Percentiles rank a stretch among this genome's conserved stretches.
These are phyloP conservation scores for Bipolaris oryzae DNA, from an alignment of 2,329 filamentous ascomycete genomes.

Conservation along the genomic window DNA sequence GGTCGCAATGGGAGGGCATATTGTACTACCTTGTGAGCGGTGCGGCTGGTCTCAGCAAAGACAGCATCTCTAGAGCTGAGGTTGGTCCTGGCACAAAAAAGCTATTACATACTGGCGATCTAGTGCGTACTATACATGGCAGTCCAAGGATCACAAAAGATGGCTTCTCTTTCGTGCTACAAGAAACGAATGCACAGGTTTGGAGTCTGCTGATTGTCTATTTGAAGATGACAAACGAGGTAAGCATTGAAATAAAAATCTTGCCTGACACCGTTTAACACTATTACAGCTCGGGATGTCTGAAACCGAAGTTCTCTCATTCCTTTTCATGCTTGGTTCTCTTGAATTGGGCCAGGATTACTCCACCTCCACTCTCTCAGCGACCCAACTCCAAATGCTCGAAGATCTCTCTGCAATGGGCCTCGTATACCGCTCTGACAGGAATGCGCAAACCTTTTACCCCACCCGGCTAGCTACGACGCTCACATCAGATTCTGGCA, in stretches of 20 bases:
- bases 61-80: conserved; percentile 55
- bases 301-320: conserved; percentile 90
- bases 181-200: conserved; percentile 95
- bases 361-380: conserved; percentile 80
- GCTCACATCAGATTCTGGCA: conserved; percentile 75
- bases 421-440: conserved; percentile 72
- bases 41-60: conserved; percentile 56
- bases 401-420: conserved; percentile 89
- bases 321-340: conserved; percentile 93
- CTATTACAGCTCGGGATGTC: conserved; percentile 71
- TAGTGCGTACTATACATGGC: conserved; percentile 69
- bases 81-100: conserved; percentile 73
- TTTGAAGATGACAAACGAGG: conserved; percentile 78
- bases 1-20: conserved; percentile 92
- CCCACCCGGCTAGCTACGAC: conserved; percentile 94
- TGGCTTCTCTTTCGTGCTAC: conserved; percentile 92
- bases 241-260: conserved; percentile 28
- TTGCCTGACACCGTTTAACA: conserved; percentile 1
- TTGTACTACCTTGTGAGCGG: conserved; percentile 92
- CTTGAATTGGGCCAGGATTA: conserved; percentile 92
- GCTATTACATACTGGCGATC: conserved; percentile 77
- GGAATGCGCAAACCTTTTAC: conserved; percentile 67
- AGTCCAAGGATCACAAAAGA: conserved; percentile 82
- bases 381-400: conserved; percentile 86
- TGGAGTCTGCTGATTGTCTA: conserved; percentile 95